phyloP scores from a whole-genome alignment of 1,139 yeast species.

The Kluyveromyces sp. region DNA sequence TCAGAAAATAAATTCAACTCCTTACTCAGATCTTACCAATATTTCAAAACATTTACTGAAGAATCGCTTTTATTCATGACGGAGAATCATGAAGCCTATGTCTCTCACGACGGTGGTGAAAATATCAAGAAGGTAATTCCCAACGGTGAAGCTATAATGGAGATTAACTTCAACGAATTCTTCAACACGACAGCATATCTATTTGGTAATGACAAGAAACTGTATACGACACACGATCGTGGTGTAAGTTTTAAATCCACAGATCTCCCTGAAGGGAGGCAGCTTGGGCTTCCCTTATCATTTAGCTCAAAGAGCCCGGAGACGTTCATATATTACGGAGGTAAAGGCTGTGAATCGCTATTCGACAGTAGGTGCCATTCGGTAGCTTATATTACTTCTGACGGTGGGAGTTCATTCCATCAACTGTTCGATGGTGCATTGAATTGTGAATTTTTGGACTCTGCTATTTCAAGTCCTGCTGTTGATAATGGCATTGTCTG shows the following conservation, averaged over 20 bases:
- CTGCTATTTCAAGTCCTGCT: constrained; percentile 37
- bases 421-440: constrained; percentile 45
- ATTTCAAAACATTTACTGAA: constrained; percentile 38
- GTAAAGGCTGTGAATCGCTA: constrained; percentile 46
- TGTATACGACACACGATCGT: constrained; percentile 61
- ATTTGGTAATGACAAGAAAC: constrained; percentile 42
- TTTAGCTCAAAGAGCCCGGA: constrained; percentile 49
- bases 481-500: constrained; percentile 57
- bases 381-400: constrained; percentile 52
- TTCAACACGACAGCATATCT: constrained; percentile 60
- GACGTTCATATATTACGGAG: constrained; percentile 68
- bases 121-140: constrained; percentile 45
- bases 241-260: constrained; percentile 48
- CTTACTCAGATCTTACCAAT: constrained; percentile 28
- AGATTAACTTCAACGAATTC: constrained; percentile 53
- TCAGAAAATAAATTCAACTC: constrained; percentile 32
- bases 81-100: constrained; percentile 41
- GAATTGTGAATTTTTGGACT: constrained; percentile 63
- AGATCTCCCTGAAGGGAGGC: constrained; percentile 46
- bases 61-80: constrained; percentile 72
- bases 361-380: constrained; percentile 44
- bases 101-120: constrained; percentile 77
- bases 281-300: constrained; percentile 38
- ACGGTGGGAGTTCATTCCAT: constrained; percentile 59
- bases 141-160: constrained; percentile 41